Percentiles rank a stretch among this genome's conserved stretches.
phyloP scores from a whole-genome alignment of 331 rosid genomes.

The Erythrophleum ivorense region DNA sequence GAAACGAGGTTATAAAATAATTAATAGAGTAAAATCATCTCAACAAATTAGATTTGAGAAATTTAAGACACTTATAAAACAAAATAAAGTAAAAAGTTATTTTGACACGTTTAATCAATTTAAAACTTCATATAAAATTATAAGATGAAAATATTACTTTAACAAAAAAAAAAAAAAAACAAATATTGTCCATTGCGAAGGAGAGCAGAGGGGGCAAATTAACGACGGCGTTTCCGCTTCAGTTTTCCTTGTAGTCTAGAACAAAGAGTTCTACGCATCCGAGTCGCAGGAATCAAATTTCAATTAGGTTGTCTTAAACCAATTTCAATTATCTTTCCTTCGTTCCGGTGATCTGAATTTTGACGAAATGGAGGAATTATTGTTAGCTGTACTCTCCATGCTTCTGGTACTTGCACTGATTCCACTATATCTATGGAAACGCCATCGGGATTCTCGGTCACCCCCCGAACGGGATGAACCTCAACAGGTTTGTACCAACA shows the following conservation, averaged over 20 bases:
- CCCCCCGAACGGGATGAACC: constrained; percentile 56
- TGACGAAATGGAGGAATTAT: constrained; percentile 67
- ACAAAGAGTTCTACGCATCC: neutral
- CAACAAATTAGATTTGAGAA: too few species aligned
- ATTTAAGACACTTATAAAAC: too few species aligned
- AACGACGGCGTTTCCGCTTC: neutral
- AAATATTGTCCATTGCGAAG: neutral
- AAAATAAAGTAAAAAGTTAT: too few species aligned
- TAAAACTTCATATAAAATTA: too few species aligned
- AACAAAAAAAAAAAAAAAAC: too few species aligned
- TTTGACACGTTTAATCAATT: too few species aligned
- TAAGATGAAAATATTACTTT: too few species aligned
- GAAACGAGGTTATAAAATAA: too few species aligned
- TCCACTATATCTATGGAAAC: constrained; percentile 86
- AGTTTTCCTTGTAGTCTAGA: neutral
- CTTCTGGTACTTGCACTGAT: constrained; percentile 65
- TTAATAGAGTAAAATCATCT: too few species aligned
- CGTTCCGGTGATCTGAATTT: constrained; percentile 14
- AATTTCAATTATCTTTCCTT: neutral
- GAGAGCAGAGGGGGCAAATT: neutral
- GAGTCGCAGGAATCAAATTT: neutral
- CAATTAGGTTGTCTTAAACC: neutral
- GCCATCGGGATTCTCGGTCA: constrained; percentile 64
- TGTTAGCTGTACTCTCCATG: constrained; percentile 64
- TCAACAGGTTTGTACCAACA: constrained; percentile 60